Conservation (phyloP, 2,329 filamentous ascomycete genomes). For the Graphilbum fragrans region DNA sequence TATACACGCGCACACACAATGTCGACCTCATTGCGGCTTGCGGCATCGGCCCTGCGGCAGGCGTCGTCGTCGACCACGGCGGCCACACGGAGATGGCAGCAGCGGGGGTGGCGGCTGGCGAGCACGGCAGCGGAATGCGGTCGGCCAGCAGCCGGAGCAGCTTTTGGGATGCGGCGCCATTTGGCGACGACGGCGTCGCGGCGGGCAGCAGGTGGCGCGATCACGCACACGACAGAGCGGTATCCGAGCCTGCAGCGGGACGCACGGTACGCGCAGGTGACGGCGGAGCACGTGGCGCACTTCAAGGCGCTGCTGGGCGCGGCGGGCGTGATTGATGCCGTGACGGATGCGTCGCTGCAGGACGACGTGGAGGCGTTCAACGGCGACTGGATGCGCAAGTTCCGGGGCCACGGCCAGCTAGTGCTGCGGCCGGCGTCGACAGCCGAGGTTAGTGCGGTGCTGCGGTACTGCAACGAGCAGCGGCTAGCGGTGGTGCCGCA, state of each 20-base stretch:
- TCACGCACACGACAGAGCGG: slow-evolving; percentile 71
- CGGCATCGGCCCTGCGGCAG: slow-evolving; percentile 5
- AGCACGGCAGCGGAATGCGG: neutral
- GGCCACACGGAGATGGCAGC: neutral
- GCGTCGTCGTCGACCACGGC: neutral
- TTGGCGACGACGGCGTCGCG: slow-evolving; percentile 6
- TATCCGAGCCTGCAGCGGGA: slow-evolving; percentile 79
- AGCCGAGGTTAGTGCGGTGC: slow-evolving; percentile 78
- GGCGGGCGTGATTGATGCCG: slow-evolving; percentile 73
- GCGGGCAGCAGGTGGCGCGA: slow-evolving; percentile 2
- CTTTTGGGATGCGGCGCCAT: slow-evolving; percentile 1
- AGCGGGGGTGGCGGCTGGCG: neutral
- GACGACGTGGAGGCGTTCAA: slow-evolving; percentile 90
- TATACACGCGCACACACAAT: neutral
- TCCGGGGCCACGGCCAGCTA: slow-evolving; percentile 76
- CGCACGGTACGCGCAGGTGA: slow-evolving; percentile 60
- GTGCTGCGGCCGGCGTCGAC: slow-evolving; percentile 78
- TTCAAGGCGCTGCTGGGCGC: slow-evolving; percentile 71
- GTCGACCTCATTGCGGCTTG: slow-evolving; percentile 5
- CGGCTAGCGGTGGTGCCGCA: slow-evolving; percentile 90
- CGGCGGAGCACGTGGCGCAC: slow-evolving; percentile 64
- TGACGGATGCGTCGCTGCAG: slow-evolving; percentile 54
- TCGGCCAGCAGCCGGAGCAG: neutral
- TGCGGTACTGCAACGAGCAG: slow-evolving; percentile 92
- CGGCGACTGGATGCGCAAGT: slow-evolving; percentile 98